Evolutionary conservation across 2,329 filamentous ascomycete species (phyloP), one percentile per base, ranked within the genome.

Genomic region (Pseudogymnoascus sp.): DNA sequence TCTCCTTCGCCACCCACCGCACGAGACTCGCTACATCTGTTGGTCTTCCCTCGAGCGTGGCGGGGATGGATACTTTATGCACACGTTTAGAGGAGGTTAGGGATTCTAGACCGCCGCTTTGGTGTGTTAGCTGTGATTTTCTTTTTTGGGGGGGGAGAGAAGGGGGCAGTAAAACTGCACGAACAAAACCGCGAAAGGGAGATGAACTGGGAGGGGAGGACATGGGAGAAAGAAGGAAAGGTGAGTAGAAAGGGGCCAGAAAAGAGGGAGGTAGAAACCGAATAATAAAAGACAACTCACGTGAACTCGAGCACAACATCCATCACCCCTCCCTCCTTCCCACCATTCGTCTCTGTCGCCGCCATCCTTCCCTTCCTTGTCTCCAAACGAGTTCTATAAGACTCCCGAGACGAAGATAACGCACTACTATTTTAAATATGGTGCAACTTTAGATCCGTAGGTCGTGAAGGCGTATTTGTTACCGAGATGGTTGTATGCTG

Each of bases 61-160:
- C 76, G 18, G 93, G 90, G 42, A 97, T 74, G 2, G 80, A 76
- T 52, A 99, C 73, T 21, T 80, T 77, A 73, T 93, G 89, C 68
- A 86, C 88, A 62, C 87, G 84, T 75, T 91, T 80, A 73, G 96
- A 88, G 33, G 87, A 85, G 77, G 99, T 99, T 67, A 99, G 87
- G 78, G 96, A 88, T 77, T 99, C 94, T 15, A 99, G 83, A 21
- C 94, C 94, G 65, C 94, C 94, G 66, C 94, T 92, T 68, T 52
- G 48, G 18, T 55, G n/a, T 58, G 63, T 61, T 60, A 63, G 60
- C 33, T 48, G 29, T 61, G 45, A 59, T 37, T 59, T 27, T 27
- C 29, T 9, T 40, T 61, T 25, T 39, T 36, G 36, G n/a, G n/a
- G 36, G 36, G n/a, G 5, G 36, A 39, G 5, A 4, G 13, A 8